phyloP scores from a whole-genome alignment of 306 rosid genomes.

The Prunus padus region DNA sequence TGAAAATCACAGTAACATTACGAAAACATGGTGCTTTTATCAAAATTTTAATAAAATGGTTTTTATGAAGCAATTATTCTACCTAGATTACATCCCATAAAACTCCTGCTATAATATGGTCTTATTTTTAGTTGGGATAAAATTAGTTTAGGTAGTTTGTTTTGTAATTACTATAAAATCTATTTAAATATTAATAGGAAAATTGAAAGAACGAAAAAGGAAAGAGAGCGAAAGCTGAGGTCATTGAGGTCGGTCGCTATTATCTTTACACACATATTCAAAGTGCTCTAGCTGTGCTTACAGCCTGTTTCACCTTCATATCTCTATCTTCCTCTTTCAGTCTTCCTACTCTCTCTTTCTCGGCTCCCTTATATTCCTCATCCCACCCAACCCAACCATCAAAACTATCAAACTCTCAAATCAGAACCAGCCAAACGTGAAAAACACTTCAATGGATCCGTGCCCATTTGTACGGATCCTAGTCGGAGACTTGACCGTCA shows the following conservation, averaged over 20 bases:
- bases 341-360: not conserved
- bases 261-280: not conserved
- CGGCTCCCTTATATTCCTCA: not conserved
- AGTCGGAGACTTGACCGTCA: slow-evolving; percentile 65
- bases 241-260: slow-evolving; percentile 5
- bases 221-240: not conserved
- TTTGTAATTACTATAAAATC: not conserved
- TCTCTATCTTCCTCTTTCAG: not conserved
- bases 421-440: not conserved
- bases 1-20: too few species aligned
- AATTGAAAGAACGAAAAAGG: too few species aligned
- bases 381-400: not conserved
- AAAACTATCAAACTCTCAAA: not conserved
- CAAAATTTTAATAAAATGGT: too few species aligned
- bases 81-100: not conserved
- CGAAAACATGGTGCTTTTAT: too few species aligned
- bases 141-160: not conserved
- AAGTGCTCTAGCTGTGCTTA: slow-evolving; percentile 19
- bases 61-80: not conserved
- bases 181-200: not conserved
- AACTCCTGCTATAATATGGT: not conserved
- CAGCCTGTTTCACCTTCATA: slow-evolving; percentile 28
- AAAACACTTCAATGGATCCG: slow-evolving; percentile 55
- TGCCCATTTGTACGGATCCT: slow-evolving; percentile 75
- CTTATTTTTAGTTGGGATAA: not conserved